Evolutionary conservation across 2,329 filamentous ascomycete genomes (phyloP), one percentile per base, ranked within the genome.

Genomic region (Alternaria angustiovoidea): DNA sequence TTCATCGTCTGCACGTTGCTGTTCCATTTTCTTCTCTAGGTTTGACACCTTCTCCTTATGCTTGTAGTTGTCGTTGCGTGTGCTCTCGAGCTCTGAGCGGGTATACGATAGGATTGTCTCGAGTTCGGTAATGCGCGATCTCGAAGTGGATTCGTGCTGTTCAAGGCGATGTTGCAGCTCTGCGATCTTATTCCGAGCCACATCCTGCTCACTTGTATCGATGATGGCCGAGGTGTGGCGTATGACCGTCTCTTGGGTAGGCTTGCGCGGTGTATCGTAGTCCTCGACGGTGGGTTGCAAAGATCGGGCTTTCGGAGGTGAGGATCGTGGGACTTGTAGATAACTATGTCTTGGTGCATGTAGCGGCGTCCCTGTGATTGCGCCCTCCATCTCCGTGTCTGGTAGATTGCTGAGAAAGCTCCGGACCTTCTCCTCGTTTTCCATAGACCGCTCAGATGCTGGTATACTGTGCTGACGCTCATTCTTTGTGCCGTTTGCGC

Each of bases 321-420:
- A 66, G 1, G 68, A 60, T 28, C 66, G 65, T 9, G 72, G 73
- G 12, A 75, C 63, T 48, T 75, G 73, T 5, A 77, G 62, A 49
- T 66, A 66, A 58, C 69, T 72, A 26, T 67, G 65, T 51, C 70
- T 69, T 24, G 68, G 65, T 7, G 63, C 46, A 52, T 67, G 70
- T 38, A 72, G 55, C 11, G 75, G 72, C 9, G 73, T 75, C 11
- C 71, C 71, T 0, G 67, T 64, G 20, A 71, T 61, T 0, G 68
- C 69, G 46, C 69, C 67, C 26, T 70, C 72, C 63, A 76, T 64
- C 32, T 76, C 75, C 2, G 74, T 71, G 54, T 78, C 76, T 39
- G 75, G 75, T 39, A 78, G 62, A n/a, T 75, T 75, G 59, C 74
- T 76, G 48, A 78, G 68, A 58, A 77, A 78, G 54, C 74, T 77